Evolutionary conservation across 257 asterid genomes (phyloP), one percentile per base, ranked within the genome.

Genomic region (Solanum tacnaense): DNA sequence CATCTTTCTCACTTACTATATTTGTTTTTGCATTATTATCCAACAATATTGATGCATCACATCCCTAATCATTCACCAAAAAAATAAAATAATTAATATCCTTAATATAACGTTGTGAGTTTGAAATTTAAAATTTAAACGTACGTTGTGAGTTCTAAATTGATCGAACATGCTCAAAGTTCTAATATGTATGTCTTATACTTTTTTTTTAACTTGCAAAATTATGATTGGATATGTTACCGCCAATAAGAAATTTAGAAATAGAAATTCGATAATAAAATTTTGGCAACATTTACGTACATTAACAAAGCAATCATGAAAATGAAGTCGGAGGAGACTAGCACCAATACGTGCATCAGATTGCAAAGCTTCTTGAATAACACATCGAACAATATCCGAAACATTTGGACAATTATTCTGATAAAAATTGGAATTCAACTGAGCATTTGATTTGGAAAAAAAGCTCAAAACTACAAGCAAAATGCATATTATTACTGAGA

Each of bases 261-360:
- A 78, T 0, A 13, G 0, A 9, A 76, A n/a, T 38, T 38, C 0
- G 2, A 6, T 0, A 15, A 56, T 5, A 34, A 49, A 6, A 12
- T 75, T 16, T 44, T 8, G 2, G 3, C 13, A 60, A 16, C 0
- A 13, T 86, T 71, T 72, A 94, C 11, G 25, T 56, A 56, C 95
- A 89, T 94, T 89, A 34, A 94, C 95, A 35, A 94, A 92, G 85
- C 95, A 94, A 36, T 94, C 96, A 29, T 93, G 96, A 68, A 94
- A 93, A 87, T 93, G 95, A 36, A 94, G 94, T 0, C 95, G 93
- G 44, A 92, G 83, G 52, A 94, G 93, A 89, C 95, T 93, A n/a
- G 93, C 96, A 1, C 94, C 94, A 21, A 94, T 92, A 21, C 96
- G 93, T 0, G 93, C 92, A 92, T 94, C 96, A 11, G 94, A 89